phyloP scores from a whole-genome alignment of 2,329 filamentous ascomycete genomes.

The Botryosphaeria dothidea region DNA sequence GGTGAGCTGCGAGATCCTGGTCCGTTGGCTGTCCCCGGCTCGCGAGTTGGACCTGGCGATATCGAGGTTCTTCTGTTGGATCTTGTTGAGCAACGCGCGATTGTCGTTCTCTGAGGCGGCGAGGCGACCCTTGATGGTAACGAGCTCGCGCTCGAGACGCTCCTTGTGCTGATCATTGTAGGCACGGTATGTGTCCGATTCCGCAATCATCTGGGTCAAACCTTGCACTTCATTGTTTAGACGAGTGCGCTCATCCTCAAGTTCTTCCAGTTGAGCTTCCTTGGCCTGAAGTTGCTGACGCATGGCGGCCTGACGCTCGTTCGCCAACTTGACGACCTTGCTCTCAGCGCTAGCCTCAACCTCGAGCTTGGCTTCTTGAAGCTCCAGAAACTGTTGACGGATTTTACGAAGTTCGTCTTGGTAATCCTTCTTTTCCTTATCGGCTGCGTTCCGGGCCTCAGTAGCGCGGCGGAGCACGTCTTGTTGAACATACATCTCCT shows the following conservation, averaged over 20 bases:
- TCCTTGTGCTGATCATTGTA: constrained; percentile 95
- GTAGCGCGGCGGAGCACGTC: constrained; percentile 84
- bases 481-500: constrained; percentile 94
- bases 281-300: constrained; percentile 79
- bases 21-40: constrained; percentile 79
- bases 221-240: constrained; percentile 80
- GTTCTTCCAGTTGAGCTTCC: constrained; percentile 72
- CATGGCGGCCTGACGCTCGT: constrained; percentile 76
- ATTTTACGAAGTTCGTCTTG: constrained; percentile 81
- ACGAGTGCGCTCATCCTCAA: constrained; percentile 75
- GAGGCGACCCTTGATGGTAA: constrained; percentile 85
- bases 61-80: constrained; percentile 95
- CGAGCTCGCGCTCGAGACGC: constrained; percentile 84
- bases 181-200: constrained; percentile 84
- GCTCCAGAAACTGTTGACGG: constrained; percentile 77
- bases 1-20: constrained; percentile 71
- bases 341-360: constrained; percentile 81
- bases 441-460: constrained; percentile 75
- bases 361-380: constrained; percentile 82
- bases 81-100: constrained; percentile 88
- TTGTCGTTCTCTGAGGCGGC: constrained; percentile 96
- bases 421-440: constrained; percentile 86
- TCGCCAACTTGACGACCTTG: constrained; percentile 73
- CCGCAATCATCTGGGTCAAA: constrained; percentile 81
- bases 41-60: constrained; percentile 88